Conservation (phyloP, 352 stramenopile genomes). For the Pilasporangium apinafurcum region DNA sequence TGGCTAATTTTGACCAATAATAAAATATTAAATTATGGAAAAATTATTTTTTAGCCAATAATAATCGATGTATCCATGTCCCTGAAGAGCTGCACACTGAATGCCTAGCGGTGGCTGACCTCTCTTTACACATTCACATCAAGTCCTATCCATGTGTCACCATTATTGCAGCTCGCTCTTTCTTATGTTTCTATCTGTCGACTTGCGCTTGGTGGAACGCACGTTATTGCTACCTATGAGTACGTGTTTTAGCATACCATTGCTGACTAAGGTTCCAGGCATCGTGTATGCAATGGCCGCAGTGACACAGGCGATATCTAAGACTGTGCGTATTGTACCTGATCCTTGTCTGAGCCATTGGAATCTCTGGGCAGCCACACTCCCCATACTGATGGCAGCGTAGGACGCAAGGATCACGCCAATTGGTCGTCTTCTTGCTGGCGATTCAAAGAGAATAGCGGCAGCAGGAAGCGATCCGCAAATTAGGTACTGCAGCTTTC, state of each 20-base stretch:
- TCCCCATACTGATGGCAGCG: constrained; percentile 41
- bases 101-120: no score
- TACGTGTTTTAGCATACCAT: constrained; percentile 15
- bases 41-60: no score
- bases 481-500: constrained; percentile 49
- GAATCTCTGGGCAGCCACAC: constrained; percentile 23
- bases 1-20: no score
- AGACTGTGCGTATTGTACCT: constrained; percentile 15
- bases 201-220: constrained; percentile 9
- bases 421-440: constrained; percentile 34
- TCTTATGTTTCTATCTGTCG: no score
- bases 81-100: no score
- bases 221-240: no score
- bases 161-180: no score
- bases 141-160: no score
- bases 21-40: no score
- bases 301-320: constrained; percentile 30
- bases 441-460: constrained; percentile 46
- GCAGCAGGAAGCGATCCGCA: constrained; percentile 36
- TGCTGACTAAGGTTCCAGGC: constrained; percentile 18
- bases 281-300: constrained; percentile 34
- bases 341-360: constrained; percentile 27
- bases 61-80: no score
- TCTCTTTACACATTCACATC: no score
- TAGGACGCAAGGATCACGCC: constrained; percentile 62